These are phyloP conservation scores for Ettlia oleoabundans DNA, from an alignment of 139 green algal genomes.

Conservation along the genomic window DNA sequence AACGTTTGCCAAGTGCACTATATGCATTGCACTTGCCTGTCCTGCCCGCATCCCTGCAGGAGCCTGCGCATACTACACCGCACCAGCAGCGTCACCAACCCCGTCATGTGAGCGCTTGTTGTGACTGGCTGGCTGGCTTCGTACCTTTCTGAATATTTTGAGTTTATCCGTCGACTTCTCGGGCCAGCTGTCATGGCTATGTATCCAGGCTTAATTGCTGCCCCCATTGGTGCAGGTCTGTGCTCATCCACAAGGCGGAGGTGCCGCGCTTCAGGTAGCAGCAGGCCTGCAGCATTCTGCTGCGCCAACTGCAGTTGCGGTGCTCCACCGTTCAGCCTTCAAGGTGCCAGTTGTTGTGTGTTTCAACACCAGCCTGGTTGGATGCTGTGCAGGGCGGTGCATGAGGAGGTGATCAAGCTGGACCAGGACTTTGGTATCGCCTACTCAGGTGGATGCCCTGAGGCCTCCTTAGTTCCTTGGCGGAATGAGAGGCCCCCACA, in stretches of 20 bases:
- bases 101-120: slow-evolving; percentile 59
- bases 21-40: not conserved
- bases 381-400: slow-evolving; percentile 82
- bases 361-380: not conserved
- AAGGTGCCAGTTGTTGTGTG: not conserved
- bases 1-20: too few relatives aligned
- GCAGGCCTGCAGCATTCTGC: too few relatives aligned
- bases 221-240: too few relatives aligned
- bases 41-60: slow-evolving; percentile 31
- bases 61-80: slow-evolving; percentile 78
- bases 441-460: slow-evolving; percentile 4
- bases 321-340: too few relatives aligned
- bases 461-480: too few relatives aligned
- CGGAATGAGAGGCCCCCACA: too few relatives aligned
- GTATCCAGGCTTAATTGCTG: too few relatives aligned
- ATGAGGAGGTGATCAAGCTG: slow-evolving; percentile 92
- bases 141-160: too few relatives aligned
- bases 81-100: slow-evolving; percentile 76
- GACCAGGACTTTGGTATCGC: slow-evolving; percentile 90
- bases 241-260: slow-evolving; percentile 69
- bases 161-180: too few relatives aligned
- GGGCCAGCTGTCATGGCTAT: too few relatives aligned
- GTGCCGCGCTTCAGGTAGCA: slow-evolving; percentile 68
- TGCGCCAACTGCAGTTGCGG: not conserved
- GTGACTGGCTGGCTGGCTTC: too few relatives aligned